These are phyloP conservation scores for Fomitopsis pinicola DNA, from an alignment of 1,284 basidiomycete genomes.

Conservation along the genomic window DNA sequence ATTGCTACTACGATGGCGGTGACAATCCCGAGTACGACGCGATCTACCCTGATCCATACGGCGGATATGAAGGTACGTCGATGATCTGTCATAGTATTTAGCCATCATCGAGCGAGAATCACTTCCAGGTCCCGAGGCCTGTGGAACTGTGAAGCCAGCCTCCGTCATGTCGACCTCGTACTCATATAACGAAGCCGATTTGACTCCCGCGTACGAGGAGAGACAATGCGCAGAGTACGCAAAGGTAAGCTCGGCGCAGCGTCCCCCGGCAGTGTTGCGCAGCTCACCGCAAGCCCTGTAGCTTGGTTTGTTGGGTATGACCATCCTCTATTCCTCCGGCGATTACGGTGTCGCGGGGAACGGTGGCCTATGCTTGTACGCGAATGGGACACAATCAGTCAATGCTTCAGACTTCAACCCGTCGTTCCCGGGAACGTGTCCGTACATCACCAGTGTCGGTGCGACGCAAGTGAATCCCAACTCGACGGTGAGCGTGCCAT, in stretches of 20 bases:
- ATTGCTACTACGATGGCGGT: slow-evolving; percentile 12
- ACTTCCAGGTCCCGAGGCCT: slow-evolving; percentile 26
- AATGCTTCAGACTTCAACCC: slow-evolving; percentile 43
- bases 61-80: slow-evolving; percentile 28
- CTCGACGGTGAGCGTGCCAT: slow-evolving; percentile 23
- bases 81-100: neutral
- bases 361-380: slow-evolving; percentile 35
- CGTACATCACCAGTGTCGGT: slow-evolving; percentile 53
- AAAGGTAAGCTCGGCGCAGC: slow-evolving; percentile 23
- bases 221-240: slow-evolving; percentile 45
- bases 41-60: slow-evolving; percentile 28
- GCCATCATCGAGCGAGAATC: neutral
- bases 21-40: slow-evolving; percentile 16
- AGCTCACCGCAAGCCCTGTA: neutral
- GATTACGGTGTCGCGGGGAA: slow-evolving; percentile 48
- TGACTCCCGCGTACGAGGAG: slow-evolving; percentile 33
- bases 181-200: slow-evolving; percentile 31
- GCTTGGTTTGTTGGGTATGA: slow-evolving; percentile 28
- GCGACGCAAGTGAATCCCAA: slow-evolving; percentile 47
- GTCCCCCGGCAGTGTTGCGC: neutral
- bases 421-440: slow-evolving; percentile 51
- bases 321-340: slow-evolving; percentile 47
- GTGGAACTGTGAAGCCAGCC: slow-evolving; percentile 34
- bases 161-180: slow-evolving; percentile 42
- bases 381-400: slow-evolving; percentile 32